Evolutionary conservation across 345 rosid genomes (phyloP).

Genomic region (Camelina laxa): DNA sequence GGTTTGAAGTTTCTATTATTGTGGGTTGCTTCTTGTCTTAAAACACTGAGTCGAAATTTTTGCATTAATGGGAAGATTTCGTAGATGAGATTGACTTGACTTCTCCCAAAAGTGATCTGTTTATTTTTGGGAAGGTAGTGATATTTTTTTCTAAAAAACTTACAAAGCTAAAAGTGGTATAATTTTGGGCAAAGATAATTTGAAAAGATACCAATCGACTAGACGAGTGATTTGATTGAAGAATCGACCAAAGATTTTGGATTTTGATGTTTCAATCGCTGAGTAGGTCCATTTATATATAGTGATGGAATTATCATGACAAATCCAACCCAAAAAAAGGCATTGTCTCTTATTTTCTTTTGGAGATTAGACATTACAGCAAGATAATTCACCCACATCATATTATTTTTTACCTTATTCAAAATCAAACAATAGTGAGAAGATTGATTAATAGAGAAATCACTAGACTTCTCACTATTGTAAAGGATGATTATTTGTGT

Average conservation of each 20-base stretch:
- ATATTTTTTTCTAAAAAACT: neutral
- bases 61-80: conserved; percentile 7
- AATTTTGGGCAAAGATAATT: conserved; percentile 25
- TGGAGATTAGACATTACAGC: conserved; percentile 1
- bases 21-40: conserved; percentile 12
- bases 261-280: conserved; percentile 28
- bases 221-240: conserved; percentile 35
- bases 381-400: neutral
- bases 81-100: conserved; percentile 20
- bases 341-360: conserved; percentile 7
- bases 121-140: neutral
- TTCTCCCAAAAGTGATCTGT: neutral
- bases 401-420: neutral
- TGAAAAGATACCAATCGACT: conserved; percentile 16
- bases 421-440: neutral
- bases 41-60: conserved; percentile 5
- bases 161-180: neutral
- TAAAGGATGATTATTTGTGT: too few relatives aligned
- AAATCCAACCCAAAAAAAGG: neutral
- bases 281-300: conserved; percentile 28
- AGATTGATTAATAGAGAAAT: neutral
- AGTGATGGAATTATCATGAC: conserved; percentile 29
- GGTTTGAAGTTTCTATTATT: conserved; percentile 21
- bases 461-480: too few relatives aligned
- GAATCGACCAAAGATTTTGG: conserved; percentile 33